A percentile compares a stretch with the other conserved stretches of the same genome.
These are phyloP conservation scores for Corymbia maculata DNA, from an alignment of 345 rosid genomes.

Conservation along the genomic window DNA sequence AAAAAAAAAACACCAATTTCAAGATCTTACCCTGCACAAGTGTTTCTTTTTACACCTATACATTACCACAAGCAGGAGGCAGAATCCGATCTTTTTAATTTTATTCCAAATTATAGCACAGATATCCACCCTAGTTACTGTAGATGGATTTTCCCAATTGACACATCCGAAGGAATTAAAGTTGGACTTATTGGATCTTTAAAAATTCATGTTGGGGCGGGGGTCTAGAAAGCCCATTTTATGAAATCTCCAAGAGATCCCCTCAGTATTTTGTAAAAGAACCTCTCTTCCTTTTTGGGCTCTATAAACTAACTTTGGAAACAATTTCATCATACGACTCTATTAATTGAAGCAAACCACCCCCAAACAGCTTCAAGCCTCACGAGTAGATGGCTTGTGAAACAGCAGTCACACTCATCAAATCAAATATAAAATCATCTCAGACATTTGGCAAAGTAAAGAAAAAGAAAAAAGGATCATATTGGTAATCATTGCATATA, in stretches of 20 bases:
- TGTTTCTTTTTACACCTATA: not conserved
- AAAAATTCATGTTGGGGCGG: not conserved
- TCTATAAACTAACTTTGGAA: not conserved
- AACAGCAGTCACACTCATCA: not conserved
- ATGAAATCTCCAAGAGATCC: not conserved
- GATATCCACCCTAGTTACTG: not conserved
- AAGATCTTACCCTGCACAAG: not conserved
- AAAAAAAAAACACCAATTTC: not conserved
- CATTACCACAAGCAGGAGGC: not conserved
- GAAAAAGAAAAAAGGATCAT: not conserved
- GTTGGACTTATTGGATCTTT: conserved; percentile 1
- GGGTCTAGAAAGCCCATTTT: not conserved
- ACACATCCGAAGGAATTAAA: conserved; percentile 1
- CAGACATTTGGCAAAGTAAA: not conserved
- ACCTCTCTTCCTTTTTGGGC: not conserved
- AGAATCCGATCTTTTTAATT: not conserved
- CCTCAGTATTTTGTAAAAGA: not conserved
- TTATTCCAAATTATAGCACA: not conserved
- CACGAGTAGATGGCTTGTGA: not conserved
- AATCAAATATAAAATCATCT: not conserved
- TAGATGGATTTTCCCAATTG: conserved; percentile 3
- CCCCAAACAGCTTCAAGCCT: not conserved
- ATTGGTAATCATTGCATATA: not conserved
- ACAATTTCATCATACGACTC: not conserved
- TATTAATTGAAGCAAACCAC: not conserved